Evolutionary conservation across 1,139 yeast genomes (phyloP).

Genomic region (Zygosaccharomyces pseudobailii): DNA sequence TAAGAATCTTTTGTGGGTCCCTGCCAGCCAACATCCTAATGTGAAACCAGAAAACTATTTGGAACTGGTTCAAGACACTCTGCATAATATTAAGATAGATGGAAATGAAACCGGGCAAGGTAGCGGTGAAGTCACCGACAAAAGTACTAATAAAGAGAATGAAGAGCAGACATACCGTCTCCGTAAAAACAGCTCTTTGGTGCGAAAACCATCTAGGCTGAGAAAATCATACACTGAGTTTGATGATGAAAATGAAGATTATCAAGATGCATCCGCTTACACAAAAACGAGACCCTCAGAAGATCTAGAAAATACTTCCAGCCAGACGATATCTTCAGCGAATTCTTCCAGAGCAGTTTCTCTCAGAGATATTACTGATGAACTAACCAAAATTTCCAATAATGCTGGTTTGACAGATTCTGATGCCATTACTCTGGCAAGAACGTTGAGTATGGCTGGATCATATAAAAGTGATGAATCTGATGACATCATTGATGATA

Average conservation of each 20-base stretch:
- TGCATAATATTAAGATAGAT: slow-evolving; percentile 57
- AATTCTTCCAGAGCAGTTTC: slow-evolving; percentile 34
- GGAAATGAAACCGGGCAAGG: slow-evolving; percentile 9
- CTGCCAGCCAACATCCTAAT: slow-evolving; percentile 90
- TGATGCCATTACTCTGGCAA: slow-evolving; percentile 70
- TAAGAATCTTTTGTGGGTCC: slow-evolving; percentile 73
- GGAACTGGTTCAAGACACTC: slow-evolving; percentile 72
- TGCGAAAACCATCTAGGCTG: slow-evolving; percentile 33
- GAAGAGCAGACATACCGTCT: slow-evolving; percentile 7
- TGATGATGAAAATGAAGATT: slow-evolving; percentile 14
- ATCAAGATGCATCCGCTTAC: background rate
- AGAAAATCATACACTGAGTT: slow-evolving; percentile 32
- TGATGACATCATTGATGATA: background rate
- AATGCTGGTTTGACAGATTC: slow-evolving; percentile 69
- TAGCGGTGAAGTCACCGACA: background rate
- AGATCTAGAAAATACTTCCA: background rate
- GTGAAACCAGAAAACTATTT: slow-evolving; percentile 89
- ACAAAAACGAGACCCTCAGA: background rate
- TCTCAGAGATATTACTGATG: slow-evolving; percentile 60
- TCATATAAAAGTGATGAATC: slow-evolving; percentile 15
- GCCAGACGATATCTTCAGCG: slow-evolving; percentile 5
- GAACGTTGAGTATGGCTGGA: slow-evolving; percentile 46
- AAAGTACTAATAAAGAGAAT: slow-evolving; percentile 5
- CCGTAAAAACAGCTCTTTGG: slow-evolving; percentile 20
- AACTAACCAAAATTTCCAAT: slow-evolving; percentile 59